phyloP scores from a whole-genome alignment of 31 red algal genomes.

The Porphyra umbilicalis region DNA sequence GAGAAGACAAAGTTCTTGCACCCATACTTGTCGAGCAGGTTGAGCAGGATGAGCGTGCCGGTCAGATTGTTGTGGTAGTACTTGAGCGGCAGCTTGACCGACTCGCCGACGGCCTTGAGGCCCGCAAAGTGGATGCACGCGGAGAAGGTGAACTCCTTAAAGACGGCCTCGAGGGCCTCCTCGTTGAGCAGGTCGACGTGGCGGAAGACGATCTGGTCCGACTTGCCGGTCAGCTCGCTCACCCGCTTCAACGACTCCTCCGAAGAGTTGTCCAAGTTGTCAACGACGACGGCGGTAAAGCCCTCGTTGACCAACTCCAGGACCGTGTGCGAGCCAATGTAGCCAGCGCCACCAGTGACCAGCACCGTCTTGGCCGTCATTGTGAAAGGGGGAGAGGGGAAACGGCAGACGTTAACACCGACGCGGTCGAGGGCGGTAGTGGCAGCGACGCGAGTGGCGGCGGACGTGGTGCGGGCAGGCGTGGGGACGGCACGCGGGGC shows the following conservation, averaged over 20 bases:
- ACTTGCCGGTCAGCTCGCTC: slow-evolving; percentile 64
- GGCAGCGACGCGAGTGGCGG: background rate
- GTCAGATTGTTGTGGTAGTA: slow-evolving; percentile 98
- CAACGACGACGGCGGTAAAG: slow-evolving; percentile 76
- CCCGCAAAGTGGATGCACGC: slow-evolving; percentile 99
- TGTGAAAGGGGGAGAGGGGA: slow-evolving; percentile 1
- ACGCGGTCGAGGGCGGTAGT: background rate
- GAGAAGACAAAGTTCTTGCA: slow-evolving; percentile 97
- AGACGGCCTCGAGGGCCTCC: slow-evolving; percentile 50
- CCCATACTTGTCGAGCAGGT: slow-evolving; percentile 49
- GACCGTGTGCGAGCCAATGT: slow-evolving; percentile 98
- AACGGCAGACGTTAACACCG: no score
- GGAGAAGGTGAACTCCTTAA: slow-evolving; percentile 57
- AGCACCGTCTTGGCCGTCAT: slow-evolving; percentile 57
- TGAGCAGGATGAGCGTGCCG: slow-evolving; percentile 78
- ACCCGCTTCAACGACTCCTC: slow-evolving; percentile 85
- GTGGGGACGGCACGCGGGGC: no score
- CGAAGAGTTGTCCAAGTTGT: slow-evolving; percentile 91
- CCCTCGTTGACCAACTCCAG: slow-evolving; percentile 76
- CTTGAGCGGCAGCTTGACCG: slow-evolving; percentile 76
- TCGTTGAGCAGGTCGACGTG: slow-evolving; percentile 81
- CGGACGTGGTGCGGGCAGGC: no score
- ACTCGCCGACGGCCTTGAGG: slow-evolving; percentile 99
- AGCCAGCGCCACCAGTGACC: slow-evolving; percentile 98
- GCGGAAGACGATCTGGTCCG: slow-evolving; percentile 69